Evolutionary conservation across 2,329 filamentous ascomycete species (phyloP).

Genomic region (Trichoderma breve): DNA sequence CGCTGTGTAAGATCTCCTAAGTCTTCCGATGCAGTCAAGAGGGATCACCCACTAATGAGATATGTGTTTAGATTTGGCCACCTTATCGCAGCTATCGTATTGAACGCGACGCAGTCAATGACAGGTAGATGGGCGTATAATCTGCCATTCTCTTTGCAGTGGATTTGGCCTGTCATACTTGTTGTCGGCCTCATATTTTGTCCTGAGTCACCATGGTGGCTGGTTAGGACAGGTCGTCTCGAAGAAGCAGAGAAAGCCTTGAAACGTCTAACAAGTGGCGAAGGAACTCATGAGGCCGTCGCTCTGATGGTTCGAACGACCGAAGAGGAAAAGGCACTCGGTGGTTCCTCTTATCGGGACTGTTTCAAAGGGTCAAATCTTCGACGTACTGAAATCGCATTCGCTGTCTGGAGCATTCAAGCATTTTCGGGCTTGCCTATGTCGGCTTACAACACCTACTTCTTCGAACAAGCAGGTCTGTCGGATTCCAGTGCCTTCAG

Average conservation of each 20-base stretch:
- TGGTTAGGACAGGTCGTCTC: not conserved
- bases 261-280: not conserved
- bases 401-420: not conserved
- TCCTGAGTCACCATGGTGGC: not conserved
- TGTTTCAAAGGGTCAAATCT: constrained; percentile 45
- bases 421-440: not conserved
- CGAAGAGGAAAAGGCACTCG: not conserved
- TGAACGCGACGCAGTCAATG: not conserved
- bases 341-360: constrained; percentile 27
- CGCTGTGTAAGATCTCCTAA: not conserved
- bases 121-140: not conserved
- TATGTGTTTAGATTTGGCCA: not conserved
- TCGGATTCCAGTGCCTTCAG: not conserved
- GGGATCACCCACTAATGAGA: not conserved
- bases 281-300: not conserved
- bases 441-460: not conserved
- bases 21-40: not conserved
- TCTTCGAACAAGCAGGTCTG: not conserved
- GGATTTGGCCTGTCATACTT: not conserved
- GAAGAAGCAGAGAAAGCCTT: not conserved
- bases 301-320: not conserved
- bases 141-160: not conserved
- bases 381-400: constrained; percentile 40
- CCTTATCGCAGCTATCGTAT: not conserved
- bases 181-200: not conserved